phyloP scores from a whole-genome alignment of 73 alveolate genomes.

The Tetrahymena borealis region DNA sequence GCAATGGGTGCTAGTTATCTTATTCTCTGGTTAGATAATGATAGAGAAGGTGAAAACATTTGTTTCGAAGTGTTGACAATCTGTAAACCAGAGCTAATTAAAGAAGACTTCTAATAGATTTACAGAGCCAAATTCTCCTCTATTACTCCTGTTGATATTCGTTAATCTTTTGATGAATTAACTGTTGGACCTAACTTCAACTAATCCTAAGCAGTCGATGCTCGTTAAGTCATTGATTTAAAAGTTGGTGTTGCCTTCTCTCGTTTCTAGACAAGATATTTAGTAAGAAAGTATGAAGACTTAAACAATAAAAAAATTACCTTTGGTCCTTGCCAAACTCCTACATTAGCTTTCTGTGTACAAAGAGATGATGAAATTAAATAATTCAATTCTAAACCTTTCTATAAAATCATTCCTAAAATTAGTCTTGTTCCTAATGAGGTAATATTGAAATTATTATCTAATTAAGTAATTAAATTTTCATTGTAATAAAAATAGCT shows the following conservation, averaged over 20 bases:
- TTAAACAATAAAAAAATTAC: constrained; percentile 67
- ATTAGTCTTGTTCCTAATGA: constrained; percentile 27
- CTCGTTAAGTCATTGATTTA: constrained; percentile 96
- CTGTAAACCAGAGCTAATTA: constrained; percentile 56
- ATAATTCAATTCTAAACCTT: constrained; percentile 91
- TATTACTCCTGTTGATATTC: constrained; percentile 77
- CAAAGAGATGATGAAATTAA: constrained; percentile 94
- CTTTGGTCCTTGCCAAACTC: constrained; percentile 99
- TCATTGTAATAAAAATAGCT: not conserved
- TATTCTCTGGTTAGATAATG: constrained; percentile 99
- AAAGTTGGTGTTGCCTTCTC: constrained; percentile 98
- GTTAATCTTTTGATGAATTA: constrained; percentile 72
- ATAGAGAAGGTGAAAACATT: constrained; percentile 99
- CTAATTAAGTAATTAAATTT: not conserved
- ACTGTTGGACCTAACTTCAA: constrained; percentile 75
- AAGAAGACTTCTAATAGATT: constrained; percentile 24
- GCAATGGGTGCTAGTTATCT: constrained; percentile 75
- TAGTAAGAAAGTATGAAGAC: constrained; percentile 61
- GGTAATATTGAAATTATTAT: constrained; percentile 1
- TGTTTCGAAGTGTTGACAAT: constrained; percentile 96
- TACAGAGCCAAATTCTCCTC: constrained; percentile 91
- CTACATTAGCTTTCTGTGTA: constrained; percentile 99
- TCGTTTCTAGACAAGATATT: constrained; percentile 88
- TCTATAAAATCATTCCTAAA: constrained; percentile 57
- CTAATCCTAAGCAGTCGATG: constrained; percentile 90